phyloP scores from a whole-genome alignment of 768 basidiomycete genomes.

The Boletellus sp. region DNA sequence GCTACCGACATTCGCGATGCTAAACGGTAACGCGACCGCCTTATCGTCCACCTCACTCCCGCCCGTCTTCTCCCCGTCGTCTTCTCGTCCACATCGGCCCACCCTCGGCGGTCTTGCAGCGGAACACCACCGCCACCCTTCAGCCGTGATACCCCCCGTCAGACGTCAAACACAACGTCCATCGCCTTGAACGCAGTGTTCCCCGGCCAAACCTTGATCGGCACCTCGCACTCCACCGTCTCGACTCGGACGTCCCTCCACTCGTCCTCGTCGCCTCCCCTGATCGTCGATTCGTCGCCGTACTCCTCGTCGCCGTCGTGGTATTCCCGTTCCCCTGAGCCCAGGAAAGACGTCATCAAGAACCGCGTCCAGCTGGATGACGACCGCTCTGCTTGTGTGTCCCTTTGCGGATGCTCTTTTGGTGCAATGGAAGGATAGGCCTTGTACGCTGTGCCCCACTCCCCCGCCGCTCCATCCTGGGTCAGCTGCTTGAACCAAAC shows the following conservation, averaged over 20 bases:
- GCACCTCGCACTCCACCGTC: constrained; percentile 93
- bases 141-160: constrained; percentile 16
- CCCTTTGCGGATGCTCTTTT: constrained; percentile 40
- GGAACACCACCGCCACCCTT: no score
- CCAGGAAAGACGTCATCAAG: constrained; percentile 39
- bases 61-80: no score
- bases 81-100: no score
- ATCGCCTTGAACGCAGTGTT: constrained; percentile 82
- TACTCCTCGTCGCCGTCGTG: constrained; percentile 49
- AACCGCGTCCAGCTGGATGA: constrained; percentile 38
- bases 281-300: no score
- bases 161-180: constrained; percentile 77
- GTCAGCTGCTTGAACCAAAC: constrained; percentile 51
- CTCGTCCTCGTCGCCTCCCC: constrained; percentile 34
- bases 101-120: no score
- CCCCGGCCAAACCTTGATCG: constrained; percentile 82
- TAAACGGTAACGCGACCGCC: no score
- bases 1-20: no score
- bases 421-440: constrained; percentile 59
- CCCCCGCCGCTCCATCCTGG: constrained; percentile 57
- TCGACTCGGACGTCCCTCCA: constrained; percentile 73
- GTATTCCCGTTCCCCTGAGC: constrained; percentile 44
- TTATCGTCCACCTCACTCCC: no score
- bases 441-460: constrained; percentile 70
- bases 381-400: neutral